Percentiles rank a stretch among this genome's conserved stretches.
Evolutionary conservation across 108 stramenopile species (phyloP).

Genomic region (Aurantiochytrium sp.): DNA sequence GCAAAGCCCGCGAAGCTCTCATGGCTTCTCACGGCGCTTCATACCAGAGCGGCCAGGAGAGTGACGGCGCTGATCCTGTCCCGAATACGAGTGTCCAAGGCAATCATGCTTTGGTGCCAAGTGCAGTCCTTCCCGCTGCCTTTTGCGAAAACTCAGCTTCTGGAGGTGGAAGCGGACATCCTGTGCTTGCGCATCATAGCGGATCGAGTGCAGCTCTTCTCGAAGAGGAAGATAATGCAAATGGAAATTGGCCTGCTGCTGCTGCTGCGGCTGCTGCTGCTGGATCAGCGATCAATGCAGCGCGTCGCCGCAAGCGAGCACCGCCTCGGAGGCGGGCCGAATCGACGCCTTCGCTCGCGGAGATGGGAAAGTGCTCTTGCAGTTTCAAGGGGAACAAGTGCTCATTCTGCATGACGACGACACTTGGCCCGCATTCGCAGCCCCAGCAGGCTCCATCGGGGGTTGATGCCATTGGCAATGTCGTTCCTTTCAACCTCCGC

Average conservation of each 20-base stretch:
- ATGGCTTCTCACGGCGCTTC: neutral
- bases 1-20: neutral
- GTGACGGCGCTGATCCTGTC: no score
- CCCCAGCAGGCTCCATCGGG: neutral
- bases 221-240: no score
- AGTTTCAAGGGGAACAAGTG: neutral
- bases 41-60: neutral
- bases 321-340: neutral
- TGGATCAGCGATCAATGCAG: neutral
- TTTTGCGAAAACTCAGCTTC: no score
- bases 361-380: constrained; percentile 5
- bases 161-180: no score
- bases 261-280: neutral
- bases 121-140: no score
- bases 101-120: neutral
- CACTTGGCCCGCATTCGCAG: neutral
- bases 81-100: neutral
- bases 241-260: neutral
- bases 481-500: neutral
- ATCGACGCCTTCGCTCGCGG: neutral
- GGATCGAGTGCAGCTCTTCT: no score
- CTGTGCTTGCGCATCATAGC: no score
- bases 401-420: neutral
- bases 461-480: neutral
- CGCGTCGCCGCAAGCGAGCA: neutral